A percentile compares a stretch with the other conserved stretches of the same genome.
Evolutionary conservation across 1,284 basidiomycete genomes (phyloP).

Genomic region (Lentinula novae-zelandiae): DNA sequence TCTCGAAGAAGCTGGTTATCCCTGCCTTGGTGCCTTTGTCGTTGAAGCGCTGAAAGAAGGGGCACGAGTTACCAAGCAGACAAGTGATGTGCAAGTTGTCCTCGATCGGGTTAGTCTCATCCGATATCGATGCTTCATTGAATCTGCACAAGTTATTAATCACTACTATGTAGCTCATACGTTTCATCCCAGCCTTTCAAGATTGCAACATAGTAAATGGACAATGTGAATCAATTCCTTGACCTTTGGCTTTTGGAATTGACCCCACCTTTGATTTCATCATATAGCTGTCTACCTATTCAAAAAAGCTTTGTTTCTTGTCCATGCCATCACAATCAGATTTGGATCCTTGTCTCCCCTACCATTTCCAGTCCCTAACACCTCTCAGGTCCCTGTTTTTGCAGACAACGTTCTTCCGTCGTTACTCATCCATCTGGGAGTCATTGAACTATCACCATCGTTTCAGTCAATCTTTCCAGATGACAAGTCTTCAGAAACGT

Average conservation of each 20-base stretch:
- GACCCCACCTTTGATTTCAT: neutral
- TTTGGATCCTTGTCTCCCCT: slow-evolving; percentile 50
- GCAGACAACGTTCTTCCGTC: slow-evolving; percentile 87
- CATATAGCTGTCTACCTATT: slow-evolving; percentile 74
- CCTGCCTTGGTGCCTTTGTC: slow-evolving; percentile 73
- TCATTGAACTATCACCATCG: slow-evolving; percentile 57
- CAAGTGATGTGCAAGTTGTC: slow-evolving; percentile 50
- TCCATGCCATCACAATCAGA: slow-evolving; percentile 65
- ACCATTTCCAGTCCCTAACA: slow-evolving; percentile 61
- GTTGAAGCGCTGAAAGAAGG: slow-evolving; percentile 59
- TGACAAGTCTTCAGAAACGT: slow-evolving; percentile 27
- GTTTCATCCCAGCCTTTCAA: slow-evolving; percentile 71
- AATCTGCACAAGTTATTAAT: slow-evolving; percentile 15
- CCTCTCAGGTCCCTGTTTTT: slow-evolving; percentile 67
- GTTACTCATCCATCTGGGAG: slow-evolving; percentile 71
- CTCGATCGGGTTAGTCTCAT: slow-evolving; percentile 54
- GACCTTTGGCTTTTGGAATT: neutral
- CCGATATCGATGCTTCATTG: slow-evolving; percentile 3
- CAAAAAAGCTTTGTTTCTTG: slow-evolving; percentile 85
- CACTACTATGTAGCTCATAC: slow-evolving; percentile 51
- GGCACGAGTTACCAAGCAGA: slow-evolving; percentile 30
- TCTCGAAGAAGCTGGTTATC: slow-evolving; percentile 57
- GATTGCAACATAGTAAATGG: slow-evolving; percentile 67
- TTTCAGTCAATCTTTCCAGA: slow-evolving; percentile 43
- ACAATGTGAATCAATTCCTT: slow-evolving; percentile 45